phyloP scores from a whole-genome alignment of 768 basidiomycete genomes.

The Termitomyces sp. region DNA sequence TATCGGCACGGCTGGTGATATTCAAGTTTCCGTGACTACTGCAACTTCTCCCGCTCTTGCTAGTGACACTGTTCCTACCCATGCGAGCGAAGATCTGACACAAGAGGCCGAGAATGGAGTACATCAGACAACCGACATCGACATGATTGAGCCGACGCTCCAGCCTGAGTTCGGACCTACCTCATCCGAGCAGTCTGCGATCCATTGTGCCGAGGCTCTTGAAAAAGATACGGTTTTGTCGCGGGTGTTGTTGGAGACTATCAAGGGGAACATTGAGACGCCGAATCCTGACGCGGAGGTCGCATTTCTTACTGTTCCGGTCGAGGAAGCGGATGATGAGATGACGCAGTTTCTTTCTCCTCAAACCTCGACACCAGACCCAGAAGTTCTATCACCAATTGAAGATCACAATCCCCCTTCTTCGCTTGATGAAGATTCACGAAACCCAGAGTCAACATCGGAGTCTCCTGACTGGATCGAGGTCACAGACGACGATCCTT shows the following conservation, averaged over 20 bases:
- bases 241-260: conserved; percentile 1
- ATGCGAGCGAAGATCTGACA: not conserved
- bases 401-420: not conserved
- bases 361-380: not conserved
- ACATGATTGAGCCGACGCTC: not conserved
- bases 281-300: not conserved
- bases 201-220: not conserved
- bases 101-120: not conserved
- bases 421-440: not conserved
- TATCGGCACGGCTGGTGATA: not conserved
- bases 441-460: not conserved
- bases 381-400: not conserved
- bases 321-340: not conserved
- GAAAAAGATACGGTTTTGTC: conserved; percentile 4
- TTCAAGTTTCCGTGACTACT: not conserved
- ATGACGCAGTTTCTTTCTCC: not conserved
- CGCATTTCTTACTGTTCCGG: not conserved
- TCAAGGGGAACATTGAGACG: not conserved
- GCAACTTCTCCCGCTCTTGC: no score
- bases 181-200: not conserved
- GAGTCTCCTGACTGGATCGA: not conserved
- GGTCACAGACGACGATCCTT: not conserved
- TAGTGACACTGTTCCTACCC: not conserved
- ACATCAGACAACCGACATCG: not conserved
- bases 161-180: not conserved